phyloP scores from a whole-genome alignment of 164 flowering plant species.

The Saururus chinensis region DNA sequence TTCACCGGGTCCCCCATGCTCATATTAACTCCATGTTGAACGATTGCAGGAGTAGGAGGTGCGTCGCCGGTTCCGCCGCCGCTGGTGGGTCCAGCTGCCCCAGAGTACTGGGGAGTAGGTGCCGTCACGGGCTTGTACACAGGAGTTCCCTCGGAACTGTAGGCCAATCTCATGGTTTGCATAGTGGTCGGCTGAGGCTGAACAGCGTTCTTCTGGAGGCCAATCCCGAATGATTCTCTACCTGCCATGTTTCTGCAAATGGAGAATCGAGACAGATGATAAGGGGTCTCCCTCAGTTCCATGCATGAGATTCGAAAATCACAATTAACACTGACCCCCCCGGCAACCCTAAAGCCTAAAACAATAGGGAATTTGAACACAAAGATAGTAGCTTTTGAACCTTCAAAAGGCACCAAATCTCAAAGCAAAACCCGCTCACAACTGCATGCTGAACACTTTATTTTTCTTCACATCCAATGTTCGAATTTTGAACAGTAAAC shows the following conservation, averaged over 20 bases:
- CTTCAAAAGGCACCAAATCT: too few relatives aligned
- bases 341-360: not conserved
- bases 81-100: constrained; percentile 5
- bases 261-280: constrained; percentile 31
- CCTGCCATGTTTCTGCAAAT: constrained; percentile 34
- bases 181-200: constrained; percentile 22
- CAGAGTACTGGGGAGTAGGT: constrained; percentile 26
- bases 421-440: too few relatives aligned
- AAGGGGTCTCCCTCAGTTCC: constrained; percentile 2
- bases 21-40: constrained; percentile 20
- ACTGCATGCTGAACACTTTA: too few relatives aligned
- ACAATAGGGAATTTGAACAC: too few relatives aligned
- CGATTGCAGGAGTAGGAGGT: constrained; percentile 1
- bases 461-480: too few relatives aligned
- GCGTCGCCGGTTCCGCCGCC: constrained; percentile 6
- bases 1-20: constrained; percentile 37
- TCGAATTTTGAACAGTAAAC: too few relatives aligned
- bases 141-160: constrained; percentile 41
- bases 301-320: constrained; percentile 3
- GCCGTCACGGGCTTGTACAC: constrained; percentile 40
- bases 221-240: constrained; percentile 31
- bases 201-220: constrained; percentile 20
- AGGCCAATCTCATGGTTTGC: constrained; percentile 43
- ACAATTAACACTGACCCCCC: not conserved
- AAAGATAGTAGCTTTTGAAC: too few relatives aligned